phyloP scores from a whole-genome alignment of 2,329 filamentous ascomycete species.

The Leptodontidium sp. region DNA sequence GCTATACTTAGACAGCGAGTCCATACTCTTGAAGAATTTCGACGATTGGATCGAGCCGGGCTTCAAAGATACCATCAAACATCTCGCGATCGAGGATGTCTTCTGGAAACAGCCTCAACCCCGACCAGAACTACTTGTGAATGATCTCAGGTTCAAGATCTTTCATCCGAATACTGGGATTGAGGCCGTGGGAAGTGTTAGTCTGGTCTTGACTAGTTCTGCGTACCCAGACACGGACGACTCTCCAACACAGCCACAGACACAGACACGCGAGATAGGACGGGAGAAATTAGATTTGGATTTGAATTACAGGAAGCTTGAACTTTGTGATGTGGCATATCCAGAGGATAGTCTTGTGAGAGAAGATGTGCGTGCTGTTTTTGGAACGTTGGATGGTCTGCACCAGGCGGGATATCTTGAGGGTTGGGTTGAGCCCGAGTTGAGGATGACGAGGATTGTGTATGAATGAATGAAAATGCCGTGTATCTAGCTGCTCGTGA shows the following conservation, averaged over 20 bases:
- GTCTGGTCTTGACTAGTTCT: background rate
- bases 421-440: background rate
- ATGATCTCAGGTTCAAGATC: slow-evolving; percentile 7
- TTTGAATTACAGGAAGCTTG: slow-evolving; percentile 2
- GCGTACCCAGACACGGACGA: background rate
- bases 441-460: slow-evolving; percentile 7
- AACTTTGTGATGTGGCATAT: background rate
- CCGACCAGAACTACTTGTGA: background rate
- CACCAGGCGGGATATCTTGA: slow-evolving; percentile 8
- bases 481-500: too few relatives aligned
- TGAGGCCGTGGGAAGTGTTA: background rate
- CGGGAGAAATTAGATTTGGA: background rate
- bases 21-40: background rate
- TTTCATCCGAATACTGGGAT: slow-evolving; percentile 1
- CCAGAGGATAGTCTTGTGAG: background rate
- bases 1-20: background rate
- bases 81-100: background rate
- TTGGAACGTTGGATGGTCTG: background rate
- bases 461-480: background rate
- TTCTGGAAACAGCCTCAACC: background rate
- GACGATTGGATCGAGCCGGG: slow-evolving; percentile 9
- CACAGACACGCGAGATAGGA: background rate
- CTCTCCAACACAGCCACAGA: background rate
- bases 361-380: background rate
- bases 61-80: background rate